phyloP scores from a whole-genome alignment of 1,139 yeast genomes.

The Arxiozyma bovina region DNA sequence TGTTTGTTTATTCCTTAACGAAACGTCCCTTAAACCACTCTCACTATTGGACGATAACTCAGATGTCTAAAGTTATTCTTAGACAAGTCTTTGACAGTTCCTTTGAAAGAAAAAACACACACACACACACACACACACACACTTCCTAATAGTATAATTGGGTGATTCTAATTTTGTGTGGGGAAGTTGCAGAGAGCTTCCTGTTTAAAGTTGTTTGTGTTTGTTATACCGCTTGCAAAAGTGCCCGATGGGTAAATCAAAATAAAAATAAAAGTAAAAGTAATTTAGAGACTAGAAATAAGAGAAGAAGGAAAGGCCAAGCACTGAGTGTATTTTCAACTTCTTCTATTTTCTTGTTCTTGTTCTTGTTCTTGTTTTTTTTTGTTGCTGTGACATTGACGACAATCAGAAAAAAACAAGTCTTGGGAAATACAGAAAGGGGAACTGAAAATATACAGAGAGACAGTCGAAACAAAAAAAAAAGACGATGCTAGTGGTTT shows the following conservation, averaged over 20 bases:
- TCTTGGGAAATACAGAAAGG: not conserved
- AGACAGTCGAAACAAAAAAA: too few relatives aligned
- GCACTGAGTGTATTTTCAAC: not conserved
- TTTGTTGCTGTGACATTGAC: not conserved
- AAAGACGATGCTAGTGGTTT: conserved; percentile 1
- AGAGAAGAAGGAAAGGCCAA: not conserved
- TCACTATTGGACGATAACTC: not conserved
- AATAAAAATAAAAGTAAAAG: not conserved
- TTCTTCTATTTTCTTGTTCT: not conserved
- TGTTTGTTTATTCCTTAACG: not conserved
- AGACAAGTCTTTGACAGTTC: not conserved
- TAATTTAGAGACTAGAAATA: not conserved
- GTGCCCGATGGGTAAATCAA: not conserved
- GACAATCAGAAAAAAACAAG: too few relatives aligned
- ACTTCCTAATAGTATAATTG: not conserved
- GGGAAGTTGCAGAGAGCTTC: not conserved
- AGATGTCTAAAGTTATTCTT: too few relatives aligned
- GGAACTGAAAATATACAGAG: too few relatives aligned
- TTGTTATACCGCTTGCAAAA: too few relatives aligned
- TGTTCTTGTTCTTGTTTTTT: too few relatives aligned
- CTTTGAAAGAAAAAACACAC: too few relatives aligned
- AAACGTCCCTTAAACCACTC: not conserved
- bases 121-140: too few relatives aligned
- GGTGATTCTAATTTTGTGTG: not conserved
- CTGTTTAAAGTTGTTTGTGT: not conserved